Percentiles rank a stretch among this genome's conserved stretches.
Conservation (phyloP, 2,329 filamentous ascomycete species). For the Arthroderma uncinatum region DNA sequence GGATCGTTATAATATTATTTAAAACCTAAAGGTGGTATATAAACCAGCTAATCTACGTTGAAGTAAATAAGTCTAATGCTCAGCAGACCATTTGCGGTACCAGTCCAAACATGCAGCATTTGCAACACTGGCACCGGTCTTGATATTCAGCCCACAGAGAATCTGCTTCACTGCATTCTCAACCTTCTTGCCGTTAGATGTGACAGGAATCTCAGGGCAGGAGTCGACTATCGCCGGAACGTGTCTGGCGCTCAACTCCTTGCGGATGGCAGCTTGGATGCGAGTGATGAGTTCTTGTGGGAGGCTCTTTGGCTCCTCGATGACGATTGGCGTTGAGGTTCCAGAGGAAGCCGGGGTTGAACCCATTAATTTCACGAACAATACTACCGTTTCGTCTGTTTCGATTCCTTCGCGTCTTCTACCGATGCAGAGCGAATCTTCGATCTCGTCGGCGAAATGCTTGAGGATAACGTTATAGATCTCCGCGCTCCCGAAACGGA, state of each 20-base stretch:
- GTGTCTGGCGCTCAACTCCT: constrained; percentile 76
- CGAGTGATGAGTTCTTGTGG: constrained; percentile 47
- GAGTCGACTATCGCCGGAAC: constrained; percentile 75
- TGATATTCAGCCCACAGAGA: constrained; percentile 72
- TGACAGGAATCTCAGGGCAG: constrained; percentile 78
- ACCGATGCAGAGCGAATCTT: constrained; percentile 82
- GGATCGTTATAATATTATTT: not conserved
- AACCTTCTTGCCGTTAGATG: constrained; percentile 94
- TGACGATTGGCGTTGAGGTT: constrained; percentile 12
- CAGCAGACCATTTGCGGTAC: constrained; percentile 67
- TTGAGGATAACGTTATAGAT: constrained; percentile 90
- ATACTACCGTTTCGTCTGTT: constrained; percentile 70
- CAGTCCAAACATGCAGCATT: constrained; percentile 81
- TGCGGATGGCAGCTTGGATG: constrained; percentile 59
- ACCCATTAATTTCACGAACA: constrained; percentile 68
- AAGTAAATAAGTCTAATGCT: constrained; percentile 26
- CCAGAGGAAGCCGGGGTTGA: constrained; percentile 12
- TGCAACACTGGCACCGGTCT: constrained; percentile 85
- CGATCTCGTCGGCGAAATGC: constrained; percentile 65
- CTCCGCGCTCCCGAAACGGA: constrained; percentile 85
- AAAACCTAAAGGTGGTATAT: constrained; percentile 1
- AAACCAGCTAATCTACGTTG: constrained; percentile 1
- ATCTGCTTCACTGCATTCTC: constrained; percentile 97
- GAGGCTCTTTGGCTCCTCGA: constrained; percentile 42
- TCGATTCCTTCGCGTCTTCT: constrained; percentile 57